Conservation (phyloP, 805 yeast genomes). For the Yamadazyma paraphyllophila region DNA sequence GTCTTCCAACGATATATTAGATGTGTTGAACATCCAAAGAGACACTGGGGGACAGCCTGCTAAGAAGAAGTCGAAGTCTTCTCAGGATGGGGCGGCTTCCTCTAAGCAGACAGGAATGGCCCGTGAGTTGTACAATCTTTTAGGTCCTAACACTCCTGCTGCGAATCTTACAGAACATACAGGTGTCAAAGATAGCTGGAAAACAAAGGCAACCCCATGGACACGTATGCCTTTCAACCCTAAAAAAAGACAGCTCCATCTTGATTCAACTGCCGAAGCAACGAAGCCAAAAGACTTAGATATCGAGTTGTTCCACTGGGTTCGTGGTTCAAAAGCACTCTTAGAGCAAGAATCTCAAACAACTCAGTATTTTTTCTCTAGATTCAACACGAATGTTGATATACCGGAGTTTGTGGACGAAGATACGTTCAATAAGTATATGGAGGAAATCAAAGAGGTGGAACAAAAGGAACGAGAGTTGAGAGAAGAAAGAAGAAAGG, state of each 20-base stretch:
- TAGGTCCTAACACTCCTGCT: conserved; percentile 93
- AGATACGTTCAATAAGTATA: conserved; percentile 52
- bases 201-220: conserved; percentile 82
- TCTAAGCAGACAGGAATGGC: conserved; percentile 66
- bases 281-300: background rate
- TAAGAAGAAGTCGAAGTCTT: conserved; percentile 39
- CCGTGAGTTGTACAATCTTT: conserved; percentile 79
- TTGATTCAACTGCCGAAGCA: background rate
- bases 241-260: conserved; percentile 26
- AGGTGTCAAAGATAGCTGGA: conserved; percentile 64
- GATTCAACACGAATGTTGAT: conserved; percentile 65
- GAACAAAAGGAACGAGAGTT: conserved; percentile 19
- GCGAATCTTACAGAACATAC: conserved; percentile 40
- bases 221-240: conserved; percentile 57
- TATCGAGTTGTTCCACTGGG: conserved; percentile 73
- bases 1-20: conserved; percentile 61
- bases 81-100: conserved; percentile 16
- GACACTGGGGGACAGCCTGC: conserved; percentile 40
- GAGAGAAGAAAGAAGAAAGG: conserved; percentile 16
- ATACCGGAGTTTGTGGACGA: conserved; percentile 67
- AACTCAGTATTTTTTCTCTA: conserved; percentile 64
- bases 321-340: conserved; percentile 60
- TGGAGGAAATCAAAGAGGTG: conserved; percentile 39
- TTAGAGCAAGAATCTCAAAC: conserved; percentile 25
- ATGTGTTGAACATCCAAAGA: conserved; percentile 67